phyloP scores from a whole-genome alignment of 176 grass and related monocot species.

The Eremochloa ophiuroides region DNA sequence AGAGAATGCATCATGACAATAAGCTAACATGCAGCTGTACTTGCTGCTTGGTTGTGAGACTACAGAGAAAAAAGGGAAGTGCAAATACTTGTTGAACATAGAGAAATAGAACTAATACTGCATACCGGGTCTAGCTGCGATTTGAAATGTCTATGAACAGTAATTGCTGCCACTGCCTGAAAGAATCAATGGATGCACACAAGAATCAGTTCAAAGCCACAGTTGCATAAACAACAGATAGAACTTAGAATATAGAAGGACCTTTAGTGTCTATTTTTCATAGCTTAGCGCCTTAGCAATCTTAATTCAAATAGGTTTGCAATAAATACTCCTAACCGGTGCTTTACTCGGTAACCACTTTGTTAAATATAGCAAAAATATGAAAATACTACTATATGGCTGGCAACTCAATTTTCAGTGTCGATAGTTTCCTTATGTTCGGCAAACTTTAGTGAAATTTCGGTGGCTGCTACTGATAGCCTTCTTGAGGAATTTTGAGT shows the following conservation, averaged over 20 bases:
- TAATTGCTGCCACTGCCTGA: slow-evolving; percentile 78
- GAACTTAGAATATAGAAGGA: not conserved
- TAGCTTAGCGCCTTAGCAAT: not conserved
- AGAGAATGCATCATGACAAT: not conserved
- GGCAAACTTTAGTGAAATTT: not conserved
- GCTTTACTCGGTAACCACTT: slow-evolving; percentile 18
- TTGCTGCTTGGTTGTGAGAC: not conserved
- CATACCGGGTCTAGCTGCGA: slow-evolving; percentile 72
- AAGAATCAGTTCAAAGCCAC: slow-evolving; percentile 11
- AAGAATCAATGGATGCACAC: slow-evolving; percentile 12
- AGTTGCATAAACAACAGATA: slow-evolving; percentile 21
- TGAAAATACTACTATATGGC: not conserved
- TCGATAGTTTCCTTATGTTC: not conserved
- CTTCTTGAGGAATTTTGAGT: not conserved
- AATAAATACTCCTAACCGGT: not conserved
- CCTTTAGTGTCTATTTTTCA: not conserved
- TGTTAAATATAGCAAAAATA: slow-evolving; percentile 12
- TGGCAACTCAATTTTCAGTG: not conserved
- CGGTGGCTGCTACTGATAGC: not conserved
- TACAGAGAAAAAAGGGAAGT: not conserved
- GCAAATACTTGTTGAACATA: slow-evolving; percentile 17
- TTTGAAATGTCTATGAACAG: slow-evolving; percentile 74
- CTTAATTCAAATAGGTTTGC: slow-evolving; percentile 1
- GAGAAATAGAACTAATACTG: slow-evolving; percentile 30
- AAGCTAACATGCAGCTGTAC: not conserved